Base-by-base conservation (phyloP, 345 rosid genomes). In the Physaria fendleri region DNA sequence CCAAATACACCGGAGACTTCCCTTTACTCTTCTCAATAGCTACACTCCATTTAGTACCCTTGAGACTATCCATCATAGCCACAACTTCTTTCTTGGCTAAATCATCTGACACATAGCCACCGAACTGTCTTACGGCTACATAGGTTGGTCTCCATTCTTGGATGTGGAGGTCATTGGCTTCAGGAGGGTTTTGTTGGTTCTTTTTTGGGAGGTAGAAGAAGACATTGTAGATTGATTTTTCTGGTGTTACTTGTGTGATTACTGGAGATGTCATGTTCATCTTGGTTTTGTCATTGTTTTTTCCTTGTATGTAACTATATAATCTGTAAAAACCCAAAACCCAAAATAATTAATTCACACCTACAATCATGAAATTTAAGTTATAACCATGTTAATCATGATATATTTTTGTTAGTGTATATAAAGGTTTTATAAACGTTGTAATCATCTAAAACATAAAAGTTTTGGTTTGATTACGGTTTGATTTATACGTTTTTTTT, bases 191-290 rank as follows among this genome's bases (percentile, higher is more conserved):
- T 0, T 40, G 14, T 51, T 68, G 72, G 55, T 32, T n/a, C 45
- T 59, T 42, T 38, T 59, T 49, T 0, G 55, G 47, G 17, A 67
- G 6, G 55, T 68, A 68, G 48, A 68, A 59, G 8, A 18, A 50
- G 61, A 51, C 14, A 0, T 18, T 59, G 55, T 59, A 68, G 5
- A 10, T 11, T 51, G 53, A 43, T 33, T 32, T 17, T 59, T 54
- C 46, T 1, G 47, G 66, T 2, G 54, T 59, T 59, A 10, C 23
- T 51, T 59, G 32, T 23, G 47, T 59, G 46, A 68, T 59, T 21
- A 51, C 66, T 9, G 72, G 66, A 59, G 66, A 29, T 68, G 72
- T 68, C 66, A 68, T 68, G 4, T 59, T 43, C 53, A 68, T 50
- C 47, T 59, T 59, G 15, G 11, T 41, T 3, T 51, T 68, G 11